Evolutionary conservation across 176 grass and related monocot genomes (phyloP).

Genomic region (Musa troglodytarum): DNA sequence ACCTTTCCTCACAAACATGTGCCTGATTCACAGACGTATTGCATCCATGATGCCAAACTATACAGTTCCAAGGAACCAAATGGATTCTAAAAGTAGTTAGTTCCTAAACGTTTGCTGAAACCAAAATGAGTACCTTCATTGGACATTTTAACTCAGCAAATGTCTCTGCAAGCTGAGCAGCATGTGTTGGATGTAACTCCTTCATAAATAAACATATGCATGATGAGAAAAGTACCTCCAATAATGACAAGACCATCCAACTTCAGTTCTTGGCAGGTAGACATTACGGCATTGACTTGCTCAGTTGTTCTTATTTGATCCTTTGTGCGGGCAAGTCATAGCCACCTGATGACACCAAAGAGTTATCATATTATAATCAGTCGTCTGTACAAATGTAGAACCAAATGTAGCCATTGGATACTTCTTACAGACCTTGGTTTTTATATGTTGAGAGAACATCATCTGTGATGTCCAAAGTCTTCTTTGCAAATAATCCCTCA

Average conservation of each 20-base stretch:
- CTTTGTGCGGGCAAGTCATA: slow-evolving; percentile 93
- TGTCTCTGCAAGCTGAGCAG: slow-evolving; percentile 90
- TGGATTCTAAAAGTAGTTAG: not conserved
- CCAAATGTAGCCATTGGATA: not conserved
- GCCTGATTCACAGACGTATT: not conserved
- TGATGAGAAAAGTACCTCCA: slow-evolving; percentile 47
- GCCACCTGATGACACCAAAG: slow-evolving; percentile 38
- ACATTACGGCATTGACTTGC: slow-evolving; percentile 84
- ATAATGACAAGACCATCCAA: slow-evolving; percentile 89
- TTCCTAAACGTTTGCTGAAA: not conserved
- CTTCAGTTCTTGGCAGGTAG: slow-evolving; percentile 69
- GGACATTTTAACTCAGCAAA: slow-evolving; percentile 85
- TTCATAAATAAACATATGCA: slow-evolving; percentile 30
- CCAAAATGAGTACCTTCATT: slow-evolving; percentile 53
- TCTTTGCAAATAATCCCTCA: slow-evolving; percentile 91
- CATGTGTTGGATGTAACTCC: slow-evolving; percentile 96
- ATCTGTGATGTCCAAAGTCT: slow-evolving; percentile 78
- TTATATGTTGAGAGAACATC: slow-evolving; percentile 87
- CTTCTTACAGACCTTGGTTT: slow-evolving; percentile 57
- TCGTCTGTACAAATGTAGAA: not conserved
- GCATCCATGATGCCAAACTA: not conserved
- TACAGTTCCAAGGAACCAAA: not conserved
- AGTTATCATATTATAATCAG: not conserved
- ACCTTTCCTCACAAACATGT: not conserved
- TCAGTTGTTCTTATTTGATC: slow-evolving; percentile 98